A percentile compares a stretch with the other conserved stretches of the same genome.
Evolutionary conservation across 208 protist species (phyloP).

Genomic region (Histomonas meleagridis): DNA sequence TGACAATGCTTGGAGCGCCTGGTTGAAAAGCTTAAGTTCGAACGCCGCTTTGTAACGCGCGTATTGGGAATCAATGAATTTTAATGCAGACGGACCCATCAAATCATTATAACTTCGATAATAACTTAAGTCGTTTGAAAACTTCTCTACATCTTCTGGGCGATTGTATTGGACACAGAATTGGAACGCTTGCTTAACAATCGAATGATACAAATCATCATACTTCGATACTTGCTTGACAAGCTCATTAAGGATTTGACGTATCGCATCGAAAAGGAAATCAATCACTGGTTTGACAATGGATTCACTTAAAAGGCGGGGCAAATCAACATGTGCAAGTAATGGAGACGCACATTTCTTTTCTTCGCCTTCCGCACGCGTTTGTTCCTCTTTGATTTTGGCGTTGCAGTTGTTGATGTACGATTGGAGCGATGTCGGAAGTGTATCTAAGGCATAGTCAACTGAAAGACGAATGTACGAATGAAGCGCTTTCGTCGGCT

Average conservation of each 20-base stretch:
- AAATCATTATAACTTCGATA: not conserved
- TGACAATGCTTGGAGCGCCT: not conserved
- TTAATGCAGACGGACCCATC: not conserved
- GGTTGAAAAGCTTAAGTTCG: not conserved
- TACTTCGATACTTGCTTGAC: not conserved
- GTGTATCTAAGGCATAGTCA: not conserved
- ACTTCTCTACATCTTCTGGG: not conserved
- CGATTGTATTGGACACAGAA: not conserved
- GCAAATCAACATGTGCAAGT: not conserved
- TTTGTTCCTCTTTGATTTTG: not conserved
- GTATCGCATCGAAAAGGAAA: not conserved
- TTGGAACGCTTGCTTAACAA: not conserved
- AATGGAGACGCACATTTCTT: not conserved
- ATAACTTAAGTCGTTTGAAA: not conserved
- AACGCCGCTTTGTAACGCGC: not conserved
- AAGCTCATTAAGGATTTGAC: not conserved
- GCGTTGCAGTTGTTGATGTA: not conserved
- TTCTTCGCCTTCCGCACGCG: not conserved
- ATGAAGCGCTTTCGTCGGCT: not conserved
- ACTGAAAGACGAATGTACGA: not conserved
- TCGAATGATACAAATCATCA: not conserved
- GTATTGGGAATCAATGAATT: not conserved
- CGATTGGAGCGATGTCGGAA: not conserved
- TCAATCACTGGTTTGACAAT: not conserved
- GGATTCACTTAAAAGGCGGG: not conserved